These are phyloP conservation scores for Sporisorium exsertum DNA, from an alignment of 1,284 basidiomycete species.

Conservation along the genomic window DNA sequence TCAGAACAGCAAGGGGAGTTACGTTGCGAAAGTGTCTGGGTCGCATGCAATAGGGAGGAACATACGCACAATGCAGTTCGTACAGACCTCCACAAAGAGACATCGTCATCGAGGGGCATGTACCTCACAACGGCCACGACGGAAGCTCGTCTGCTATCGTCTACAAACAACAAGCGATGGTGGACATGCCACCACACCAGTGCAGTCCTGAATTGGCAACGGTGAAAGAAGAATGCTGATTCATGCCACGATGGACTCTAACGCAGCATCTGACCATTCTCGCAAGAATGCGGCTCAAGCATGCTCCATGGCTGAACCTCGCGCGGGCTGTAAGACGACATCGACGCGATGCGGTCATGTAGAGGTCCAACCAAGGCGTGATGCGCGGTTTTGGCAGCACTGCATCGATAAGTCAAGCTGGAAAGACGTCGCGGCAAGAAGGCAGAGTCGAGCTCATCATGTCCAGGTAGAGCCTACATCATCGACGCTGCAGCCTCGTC, in stretches of 20 bases:
- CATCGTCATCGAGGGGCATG: conserved; percentile 19
- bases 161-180: neutral
- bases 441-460: conserved; percentile 7
- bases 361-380: neutral
- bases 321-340: neutral
- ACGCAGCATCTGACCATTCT: neutral
- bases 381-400: neutral
- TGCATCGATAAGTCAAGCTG: neutral
- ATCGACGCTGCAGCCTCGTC: neutral
- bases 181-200: neutral
- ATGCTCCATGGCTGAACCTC: neutral
- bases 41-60: neutral
- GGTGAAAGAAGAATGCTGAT: conserved; percentile 9
- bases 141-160: neutral
- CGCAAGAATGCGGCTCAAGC: neutral
- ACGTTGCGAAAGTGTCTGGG: neutral
- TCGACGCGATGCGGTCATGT: conserved; percentile 3
- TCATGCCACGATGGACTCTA: neutral
- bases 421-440: conserved; percentile 6
- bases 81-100: conserved; percentile 1
- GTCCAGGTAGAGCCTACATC: conserved; percentile 19
- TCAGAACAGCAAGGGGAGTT: neutral
- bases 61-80: conserved; percentile 17
- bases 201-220: neutral
- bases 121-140: neutral